A percentile compares a stretch with the other conserved stretches of the same genome.
Evolutionary conservation across 768 basidiomycete species (phyloP).

Genomic region (Tylopilus sp.): DNA sequence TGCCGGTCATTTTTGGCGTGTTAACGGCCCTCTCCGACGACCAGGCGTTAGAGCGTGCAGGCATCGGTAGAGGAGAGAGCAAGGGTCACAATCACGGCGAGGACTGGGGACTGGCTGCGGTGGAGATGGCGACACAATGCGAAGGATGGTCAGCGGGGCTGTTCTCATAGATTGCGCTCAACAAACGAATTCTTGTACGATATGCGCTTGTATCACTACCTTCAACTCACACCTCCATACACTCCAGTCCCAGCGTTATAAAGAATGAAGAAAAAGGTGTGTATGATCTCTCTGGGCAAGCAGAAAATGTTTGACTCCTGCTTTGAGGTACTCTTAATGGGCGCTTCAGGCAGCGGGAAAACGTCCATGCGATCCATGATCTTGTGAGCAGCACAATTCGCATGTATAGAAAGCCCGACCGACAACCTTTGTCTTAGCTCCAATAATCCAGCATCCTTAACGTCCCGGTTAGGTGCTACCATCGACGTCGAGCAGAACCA

Average conservation of each 20-base stretch:
- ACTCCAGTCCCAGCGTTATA: neutral
- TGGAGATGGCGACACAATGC: slow-evolving; percentile 80
- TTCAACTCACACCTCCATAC: neutral
- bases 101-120: slow-evolving; percentile 96
- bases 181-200: slow-evolving; percentile 9
- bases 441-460: slow-evolving; percentile 90
- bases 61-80: slow-evolving; percentile 62
- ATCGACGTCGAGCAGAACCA: slow-evolving; percentile 98
- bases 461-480: slow-evolving; percentile 89
- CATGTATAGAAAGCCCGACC: slow-evolving; percentile 4
- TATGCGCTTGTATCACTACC: neutral
- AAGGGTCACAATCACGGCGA: slow-evolving; percentile 97
- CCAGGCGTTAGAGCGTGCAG: slow-evolving; percentile 94
- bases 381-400: slow-evolving; percentile 67
- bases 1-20: slow-evolving; percentile 96
- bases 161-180: slow-evolving; percentile 36
- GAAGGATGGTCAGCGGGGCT: slow-evolving; percentile 69
- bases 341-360: slow-evolving; percentile 90
- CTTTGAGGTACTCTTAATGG: slow-evolving; percentile 91
- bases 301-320: neutral
- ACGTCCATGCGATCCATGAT: slow-evolving; percentile 99
- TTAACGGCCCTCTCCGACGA: slow-evolving; percentile 90
- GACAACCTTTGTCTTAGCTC: slow-evolving; percentile 49
- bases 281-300: neutral
- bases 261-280: slow-evolving; percentile 33